Evolutionary conservation across 306 rosid genomes (phyloP).

Genomic region (Cicer pinnatifidum): DNA sequence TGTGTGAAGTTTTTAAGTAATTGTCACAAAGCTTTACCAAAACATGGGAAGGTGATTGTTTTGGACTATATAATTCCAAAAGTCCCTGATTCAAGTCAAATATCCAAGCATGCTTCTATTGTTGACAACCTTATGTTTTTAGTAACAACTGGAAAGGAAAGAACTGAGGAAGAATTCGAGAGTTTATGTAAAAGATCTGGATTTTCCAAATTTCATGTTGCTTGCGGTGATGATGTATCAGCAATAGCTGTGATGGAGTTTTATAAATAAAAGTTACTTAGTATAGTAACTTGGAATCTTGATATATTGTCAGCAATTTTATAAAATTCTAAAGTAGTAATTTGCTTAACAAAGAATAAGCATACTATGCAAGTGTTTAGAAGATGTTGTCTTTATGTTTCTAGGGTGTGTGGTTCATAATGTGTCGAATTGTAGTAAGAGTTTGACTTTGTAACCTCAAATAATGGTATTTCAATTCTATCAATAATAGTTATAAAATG

Average conservation of each 20-base stretch:
- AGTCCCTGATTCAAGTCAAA: constrained; percentile 1
- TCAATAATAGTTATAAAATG: no score
- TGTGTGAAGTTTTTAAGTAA: constrained; percentile 37
- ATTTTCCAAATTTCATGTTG: constrained; percentile 37
- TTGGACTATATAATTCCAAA: constrained; percentile 25
- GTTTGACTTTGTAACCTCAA: no score
- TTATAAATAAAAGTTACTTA: constrained; percentile 19
- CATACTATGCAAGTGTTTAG: no score
- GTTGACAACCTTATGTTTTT: constrained; percentile 38
- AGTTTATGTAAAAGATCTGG: constrained; percentile 31
- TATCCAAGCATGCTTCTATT: neutral
- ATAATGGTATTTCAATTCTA: no score
- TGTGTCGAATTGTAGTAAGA: no score
- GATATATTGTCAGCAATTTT: neutral
- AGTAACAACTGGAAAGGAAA: constrained; percentile 28
- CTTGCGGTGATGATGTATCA: neutral
- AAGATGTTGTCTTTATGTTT: no score
- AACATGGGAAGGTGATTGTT: constrained; percentile 44
- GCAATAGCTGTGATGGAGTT: constrained; percentile 25
- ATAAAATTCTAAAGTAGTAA: no score
- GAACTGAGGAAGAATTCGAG: constrained; percentile 39
- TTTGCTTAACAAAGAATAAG: no score
- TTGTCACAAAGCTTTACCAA: constrained; percentile 39
- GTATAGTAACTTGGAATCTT: neutral
- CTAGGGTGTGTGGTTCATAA: no score